Percentiles rank a stretch among this genome's conserved stretches.
Conservation (phyloP, 192 early-diverging fungal species). For the Helicostylum pulchrum region DNA sequence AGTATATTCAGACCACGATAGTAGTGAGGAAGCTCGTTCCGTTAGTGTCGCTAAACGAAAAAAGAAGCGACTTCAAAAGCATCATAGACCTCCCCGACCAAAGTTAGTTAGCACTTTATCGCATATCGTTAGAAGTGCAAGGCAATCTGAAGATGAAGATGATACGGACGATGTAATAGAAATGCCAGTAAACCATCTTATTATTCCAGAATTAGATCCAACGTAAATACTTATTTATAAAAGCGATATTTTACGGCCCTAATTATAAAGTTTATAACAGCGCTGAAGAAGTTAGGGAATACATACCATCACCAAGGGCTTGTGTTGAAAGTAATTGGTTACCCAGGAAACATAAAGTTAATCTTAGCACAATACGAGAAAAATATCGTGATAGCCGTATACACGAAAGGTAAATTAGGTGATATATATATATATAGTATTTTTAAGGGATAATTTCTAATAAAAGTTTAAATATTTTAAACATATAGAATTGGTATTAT, state of each 20-base stretch:
- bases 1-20: not conserved
- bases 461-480: too few relatives aligned
- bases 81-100: constrained; percentile 11
- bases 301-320: not conserved
- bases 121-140: constrained; percentile 4
- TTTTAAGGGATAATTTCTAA: too few relatives aligned
- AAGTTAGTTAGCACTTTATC: constrained; percentile 18
- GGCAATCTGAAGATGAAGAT: constrained; percentile 5
- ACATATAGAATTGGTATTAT: not conserved
- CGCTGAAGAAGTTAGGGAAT: constrained; percentile 27
- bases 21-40: constrained; percentile 12
- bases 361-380: constrained; percentile 30
- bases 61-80: constrained; percentile 17
- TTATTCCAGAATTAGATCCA: constrained; percentile 18
- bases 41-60: constrained; percentile 17
- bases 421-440: too few relatives aligned
- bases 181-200: constrained; percentile 3
- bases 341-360: constrained; percentile 13
- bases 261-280: constrained; percentile 9
- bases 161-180: constrained; percentile 8
- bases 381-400: constrained; percentile 27
- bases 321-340: not conserved
- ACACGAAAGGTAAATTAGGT: constrained; percentile 20
- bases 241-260: not conserved
- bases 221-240: constrained; percentile 4